Evolutionary conservation across 768 basidiomycete species (phyloP), one percentile per base, ranked within the genome.

Genomic region (Leccinum boreale): DNA sequence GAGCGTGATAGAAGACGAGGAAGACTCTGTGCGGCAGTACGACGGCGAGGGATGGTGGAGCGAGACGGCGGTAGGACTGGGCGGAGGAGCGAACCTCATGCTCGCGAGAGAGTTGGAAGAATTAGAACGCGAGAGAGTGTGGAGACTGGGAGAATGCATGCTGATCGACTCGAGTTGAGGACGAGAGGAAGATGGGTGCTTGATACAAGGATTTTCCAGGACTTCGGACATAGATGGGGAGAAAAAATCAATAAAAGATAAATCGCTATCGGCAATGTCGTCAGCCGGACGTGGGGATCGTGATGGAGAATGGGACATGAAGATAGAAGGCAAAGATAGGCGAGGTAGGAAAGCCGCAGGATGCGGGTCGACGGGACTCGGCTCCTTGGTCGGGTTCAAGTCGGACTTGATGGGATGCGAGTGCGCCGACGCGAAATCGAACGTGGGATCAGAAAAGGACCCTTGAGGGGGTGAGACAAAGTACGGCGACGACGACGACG

Each of bases 171-270:
- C 64, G 42, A n/a, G 65, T 17, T n/a, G 8, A 42, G 42, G 63
- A 1, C 39, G 64, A 53, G 55, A 63, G 63, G 62, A 45, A 23
- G 60, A 28, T n/a, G 57, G 42, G 3, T 11, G 64, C n/a, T 35
- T 21, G 44, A 48, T 46, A 45, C n/a, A 56, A 35, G 49, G 17
- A 52, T 33, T 59, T 19, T 42, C 39, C 3, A 55, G 6, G 26
- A 61, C 62, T 23, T 68, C 68, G 14, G 58, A 28, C 17, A 29
- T 58, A 60, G 67, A 65, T 60, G 65, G 53, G 17, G 80, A 76
- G 50, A 67, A 69, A 49, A 82, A 67, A 69, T 82, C 79, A 47
- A 82, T 79, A 62, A 81, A 80, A 31, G 81, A 82, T 56, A 72
- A 69, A 59, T 76, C 74, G 69, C 73, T 73, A 75, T 48, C 73